Conservation (phyloP, 2,329 filamentous ascomycete species). For the Aspergillus pseudotamarii region DNA sequence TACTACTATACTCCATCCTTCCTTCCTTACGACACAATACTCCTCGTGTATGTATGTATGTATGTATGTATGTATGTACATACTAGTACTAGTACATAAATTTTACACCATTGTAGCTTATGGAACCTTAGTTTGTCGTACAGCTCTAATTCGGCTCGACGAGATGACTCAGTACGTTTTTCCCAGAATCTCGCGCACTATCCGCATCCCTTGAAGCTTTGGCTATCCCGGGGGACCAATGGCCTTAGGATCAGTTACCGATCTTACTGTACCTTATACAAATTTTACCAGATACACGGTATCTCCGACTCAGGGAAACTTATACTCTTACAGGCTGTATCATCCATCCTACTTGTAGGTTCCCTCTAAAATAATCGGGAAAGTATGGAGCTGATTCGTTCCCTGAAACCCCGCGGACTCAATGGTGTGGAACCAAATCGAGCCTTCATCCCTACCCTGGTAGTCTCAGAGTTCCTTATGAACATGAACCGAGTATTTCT, state of each 20-base stretch:
- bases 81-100: no score
- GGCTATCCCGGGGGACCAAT: no score
- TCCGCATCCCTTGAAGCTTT: no score
- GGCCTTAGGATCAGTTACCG: background rate
- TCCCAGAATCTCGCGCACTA: background rate
- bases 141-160: background rate
- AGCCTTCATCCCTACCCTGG: background rate
- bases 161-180: background rate
- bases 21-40: no score
- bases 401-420: background rate
- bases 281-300: background rate
- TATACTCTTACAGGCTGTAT: background rate
- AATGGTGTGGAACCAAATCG: no score
- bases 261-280: background rate
- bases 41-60: no score
- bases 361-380: background rate
- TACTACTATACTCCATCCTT: no score
- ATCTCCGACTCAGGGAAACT: background rate
- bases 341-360: background rate
- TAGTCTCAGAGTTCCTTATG: background rate
- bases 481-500: background rate
- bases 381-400: background rate
- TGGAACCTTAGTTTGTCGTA: background rate
- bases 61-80: no score
- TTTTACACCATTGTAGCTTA: background rate